Evolutionary conservation across 129 eudicot species (phyloP).

Genomic region (Centrapalus pauciflorus): DNA sequence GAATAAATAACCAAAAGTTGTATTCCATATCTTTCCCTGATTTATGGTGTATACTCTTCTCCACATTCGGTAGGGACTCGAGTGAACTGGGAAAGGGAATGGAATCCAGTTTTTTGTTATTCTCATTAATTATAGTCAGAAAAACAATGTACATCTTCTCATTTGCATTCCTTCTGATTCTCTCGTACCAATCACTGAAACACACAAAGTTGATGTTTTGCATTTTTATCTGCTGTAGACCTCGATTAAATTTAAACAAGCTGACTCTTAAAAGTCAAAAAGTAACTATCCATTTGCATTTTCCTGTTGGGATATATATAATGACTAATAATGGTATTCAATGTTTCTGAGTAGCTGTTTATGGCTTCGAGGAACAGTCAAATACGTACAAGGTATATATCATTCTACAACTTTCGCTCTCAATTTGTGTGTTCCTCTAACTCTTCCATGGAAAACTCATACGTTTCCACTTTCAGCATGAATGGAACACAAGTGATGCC

Average conservation of each 20-base stretch:
- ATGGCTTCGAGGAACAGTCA: slow-evolving; percentile 31
- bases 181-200: no score
- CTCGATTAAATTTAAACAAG: background rate
- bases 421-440: background rate
- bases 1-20: no score
- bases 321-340: background rate
- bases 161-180: no score
- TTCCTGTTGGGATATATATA: background rate
- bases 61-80: no score
- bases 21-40: no score
- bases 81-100: no score
- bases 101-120: no score
- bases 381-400: slow-evolving; percentile 39
- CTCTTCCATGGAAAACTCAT: slow-evolving; percentile 16
- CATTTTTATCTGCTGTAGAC: background rate
- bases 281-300: background rate
- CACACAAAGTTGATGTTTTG: slow-evolving; percentile 3
- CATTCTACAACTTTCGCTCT: background rate
- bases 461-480: slow-evolving; percentile 30
- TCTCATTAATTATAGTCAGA: no score
- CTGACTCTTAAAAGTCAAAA: slow-evolving; percentile 7
- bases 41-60: no score
- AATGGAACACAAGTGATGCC: slow-evolving; percentile 37
- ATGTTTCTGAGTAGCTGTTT: slow-evolving; percentile 7
- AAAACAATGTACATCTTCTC: no score